Percentiles rank a stretch among this genome's conserved stretches.
Evolutionary conservation across 306 rosid species (phyloP).

Genomic region (Rosa persica): DNA sequence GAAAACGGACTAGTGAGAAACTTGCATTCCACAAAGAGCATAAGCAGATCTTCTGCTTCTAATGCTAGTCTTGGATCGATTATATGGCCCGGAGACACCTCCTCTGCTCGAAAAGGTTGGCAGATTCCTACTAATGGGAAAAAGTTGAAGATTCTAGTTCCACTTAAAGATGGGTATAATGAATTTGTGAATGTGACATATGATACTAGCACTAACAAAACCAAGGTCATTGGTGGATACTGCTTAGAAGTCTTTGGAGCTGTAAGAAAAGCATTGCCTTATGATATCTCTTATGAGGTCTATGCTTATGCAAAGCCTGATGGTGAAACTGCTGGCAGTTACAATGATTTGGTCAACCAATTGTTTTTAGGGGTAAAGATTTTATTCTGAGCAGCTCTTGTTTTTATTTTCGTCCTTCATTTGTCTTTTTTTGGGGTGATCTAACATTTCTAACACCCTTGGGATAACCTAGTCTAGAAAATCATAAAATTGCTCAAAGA

Average conservation of each 20-base stretch:
- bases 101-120: slow-evolving; percentile 1
- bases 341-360: slow-evolving; percentile 3
- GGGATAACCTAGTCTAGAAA: background rate
- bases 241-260: slow-evolving; percentile 1
- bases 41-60: background rate
- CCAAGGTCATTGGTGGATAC: background rate
- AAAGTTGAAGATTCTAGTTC: background rate
- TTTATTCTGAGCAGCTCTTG: background rate
- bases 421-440: background rate
- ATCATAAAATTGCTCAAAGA: background rate
- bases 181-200: slow-evolving; percentile 6
- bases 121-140: slow-evolving; percentile 5
- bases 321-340: background rate
- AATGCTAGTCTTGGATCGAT: background rate
- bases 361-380: background rate
- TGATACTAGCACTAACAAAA: background rate
- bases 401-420: background rate
- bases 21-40: background rate
- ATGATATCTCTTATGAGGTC: background rate
- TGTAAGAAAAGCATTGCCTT: background rate
- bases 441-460: background rate
- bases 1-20: slow-evolving; percentile 1
- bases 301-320: background rate
- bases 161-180: background rate
- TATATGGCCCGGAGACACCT: background rate